phyloP scores from a whole-genome alignment of 495 filamentous ascomycete genomes.

The Aspergillus olivimuriae region DNA sequence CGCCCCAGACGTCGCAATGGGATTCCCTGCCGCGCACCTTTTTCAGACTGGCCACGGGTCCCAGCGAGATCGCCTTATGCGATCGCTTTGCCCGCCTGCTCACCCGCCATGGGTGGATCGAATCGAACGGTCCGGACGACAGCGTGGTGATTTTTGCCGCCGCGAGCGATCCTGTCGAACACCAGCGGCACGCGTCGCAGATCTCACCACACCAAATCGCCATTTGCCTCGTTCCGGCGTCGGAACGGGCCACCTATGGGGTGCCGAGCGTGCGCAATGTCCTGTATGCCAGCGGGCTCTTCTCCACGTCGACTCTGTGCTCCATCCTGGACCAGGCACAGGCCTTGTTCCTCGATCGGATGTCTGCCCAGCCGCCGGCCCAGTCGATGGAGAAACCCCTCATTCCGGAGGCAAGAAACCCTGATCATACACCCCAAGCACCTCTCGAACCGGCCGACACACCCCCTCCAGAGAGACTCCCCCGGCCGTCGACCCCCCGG shows the following conservation, averaged over 20 bases:
- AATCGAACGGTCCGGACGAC: neutral
- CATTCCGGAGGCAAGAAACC: neutral
- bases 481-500: no score
- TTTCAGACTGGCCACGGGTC: neutral
- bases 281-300: neutral
- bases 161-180: neutral
- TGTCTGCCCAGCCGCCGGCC: neutral
- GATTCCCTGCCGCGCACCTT: neutral
- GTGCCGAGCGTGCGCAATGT: neutral
- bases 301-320: neutral
- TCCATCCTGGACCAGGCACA: neutral
- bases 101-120: neutral
- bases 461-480: no score
- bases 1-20: neutral
- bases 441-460: no score
- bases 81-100: neutral
- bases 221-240: neutral
- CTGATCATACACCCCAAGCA: no score
- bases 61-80: neutral
- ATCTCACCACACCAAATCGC: neutral
- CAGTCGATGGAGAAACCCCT: neutral
- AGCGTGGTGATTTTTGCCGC: neutral
- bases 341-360: neutral
- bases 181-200: neutral
- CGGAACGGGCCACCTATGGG: neutral